Conservation (phyloP, 768 basidiomycete genomes). For the Paxillus involutus region DNA sequence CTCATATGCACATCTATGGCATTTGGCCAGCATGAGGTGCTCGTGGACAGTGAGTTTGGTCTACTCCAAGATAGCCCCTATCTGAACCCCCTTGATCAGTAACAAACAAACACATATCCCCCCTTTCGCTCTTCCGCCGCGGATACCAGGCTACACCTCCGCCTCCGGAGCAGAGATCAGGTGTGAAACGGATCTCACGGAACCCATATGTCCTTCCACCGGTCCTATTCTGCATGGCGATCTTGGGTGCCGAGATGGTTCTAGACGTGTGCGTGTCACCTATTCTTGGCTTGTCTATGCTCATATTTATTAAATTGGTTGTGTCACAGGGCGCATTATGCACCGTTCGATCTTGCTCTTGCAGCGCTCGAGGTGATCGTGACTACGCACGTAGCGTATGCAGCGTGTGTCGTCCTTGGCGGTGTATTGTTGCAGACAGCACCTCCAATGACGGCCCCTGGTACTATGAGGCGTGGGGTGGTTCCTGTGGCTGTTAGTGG, state of each 20-base stretch:
- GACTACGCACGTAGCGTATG: conserved; percentile 84
- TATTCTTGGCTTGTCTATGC: not conserved
- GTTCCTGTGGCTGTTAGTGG: conserved; percentile 5
- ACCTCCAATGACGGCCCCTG: conserved; percentile 41
- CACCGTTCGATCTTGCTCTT: conserved; percentile 79
- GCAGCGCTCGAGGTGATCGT: conserved; percentile 74
- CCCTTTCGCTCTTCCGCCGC: conserved; percentile 44
- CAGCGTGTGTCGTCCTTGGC: conserved; percentile 80
- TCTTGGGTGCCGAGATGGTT: conserved; percentile 52
- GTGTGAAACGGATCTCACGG: conserved; percentile 41
- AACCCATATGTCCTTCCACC: conserved; percentile 80
- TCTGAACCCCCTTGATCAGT: conserved; percentile 36
- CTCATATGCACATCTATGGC: conserved; percentile 54
- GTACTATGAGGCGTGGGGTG: conserved; percentile 12
- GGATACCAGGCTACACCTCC: conserved; percentile 6
- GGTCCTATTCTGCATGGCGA: conserved; percentile 51
- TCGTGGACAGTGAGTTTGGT: conserved; percentile 56
- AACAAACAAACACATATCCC: conserved; percentile 59
- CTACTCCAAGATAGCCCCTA: not conserved
- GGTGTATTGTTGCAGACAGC: conserved; percentile 89
- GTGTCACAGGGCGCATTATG: conserved; percentile 52
- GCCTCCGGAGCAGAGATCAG: conserved; percentile 4
- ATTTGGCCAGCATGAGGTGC: conserved; percentile 63
- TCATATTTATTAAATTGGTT: not conserved
- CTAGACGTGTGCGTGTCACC: conserved; percentile 53